These are phyloP conservation scores for Xylaria nigripes DNA, from an alignment of 495 filamentous ascomycete genomes.

Conservation along the genomic window DNA sequence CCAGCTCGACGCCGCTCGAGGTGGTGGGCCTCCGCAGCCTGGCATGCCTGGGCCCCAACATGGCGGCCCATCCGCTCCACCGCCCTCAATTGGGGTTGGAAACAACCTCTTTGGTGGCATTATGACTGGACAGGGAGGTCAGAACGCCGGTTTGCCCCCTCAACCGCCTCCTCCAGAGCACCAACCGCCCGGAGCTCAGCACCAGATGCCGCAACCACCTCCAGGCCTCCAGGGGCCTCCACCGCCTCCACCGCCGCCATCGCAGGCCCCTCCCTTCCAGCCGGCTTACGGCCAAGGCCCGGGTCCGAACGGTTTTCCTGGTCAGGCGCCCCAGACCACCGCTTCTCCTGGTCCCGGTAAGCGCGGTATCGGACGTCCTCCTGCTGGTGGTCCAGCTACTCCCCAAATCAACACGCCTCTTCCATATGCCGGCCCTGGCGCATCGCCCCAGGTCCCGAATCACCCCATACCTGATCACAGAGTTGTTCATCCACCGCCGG, in stretches of 20 bases:
- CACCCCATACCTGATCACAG: constrained; percentile 64
- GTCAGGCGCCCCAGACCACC: constrained; percentile 71
- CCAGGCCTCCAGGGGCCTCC: constrained; percentile 57
- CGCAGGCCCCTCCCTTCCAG: constrained; percentile 44
- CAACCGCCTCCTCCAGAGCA: constrained; percentile 62
- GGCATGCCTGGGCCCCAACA: constrained; percentile 63
- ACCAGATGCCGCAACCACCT: constrained; percentile 55
- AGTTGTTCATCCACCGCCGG: constrained; percentile 36
- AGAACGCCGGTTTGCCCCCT: constrained; percentile 76
- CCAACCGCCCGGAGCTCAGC: constrained; percentile 43
- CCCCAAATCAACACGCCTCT: constrained; percentile 80
- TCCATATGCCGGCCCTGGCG: constrained; percentile 71
- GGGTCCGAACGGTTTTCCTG: constrained; percentile 40
- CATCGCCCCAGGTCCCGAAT: constrained; percentile 71
- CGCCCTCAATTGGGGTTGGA: constrained; percentile 83
- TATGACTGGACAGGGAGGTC: constrained; percentile 82
- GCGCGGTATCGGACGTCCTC: constrained; percentile 43
- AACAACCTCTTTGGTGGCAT: constrained; percentile 91
- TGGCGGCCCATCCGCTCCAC: constrained; percentile 69
- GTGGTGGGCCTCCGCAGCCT: constrained; percentile 53
- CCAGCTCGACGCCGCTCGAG: constrained; percentile 71
- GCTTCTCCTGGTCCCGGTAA: constrained; percentile 76
- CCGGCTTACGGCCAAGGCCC: constrained; percentile 46
- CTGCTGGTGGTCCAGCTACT: constrained; percentile 71
- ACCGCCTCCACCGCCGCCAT: constrained; percentile 47